A percentile compares a stretch with the other conserved stretches of the same genome.
phyloP scores from a whole-genome alignment of 805 yeast genomes.

The Barnettozyma populi region DNA sequence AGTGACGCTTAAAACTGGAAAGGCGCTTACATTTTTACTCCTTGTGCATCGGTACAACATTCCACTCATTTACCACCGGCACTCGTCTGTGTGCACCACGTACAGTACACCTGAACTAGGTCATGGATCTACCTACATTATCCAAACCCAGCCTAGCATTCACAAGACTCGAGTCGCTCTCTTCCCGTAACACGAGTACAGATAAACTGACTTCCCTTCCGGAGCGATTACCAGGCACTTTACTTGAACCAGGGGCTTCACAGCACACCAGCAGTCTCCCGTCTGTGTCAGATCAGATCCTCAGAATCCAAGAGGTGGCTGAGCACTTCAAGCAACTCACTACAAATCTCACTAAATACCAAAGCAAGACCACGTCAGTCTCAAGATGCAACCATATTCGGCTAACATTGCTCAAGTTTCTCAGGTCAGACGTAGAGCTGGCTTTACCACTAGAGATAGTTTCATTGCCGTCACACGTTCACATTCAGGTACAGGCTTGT shows the following conservation, averaged over 20 bases:
- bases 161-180: constrained; percentile 1
- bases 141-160: constrained; percentile 7
- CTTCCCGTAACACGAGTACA: constrained; percentile 6
- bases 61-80: neutral
- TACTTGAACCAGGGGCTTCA: neutral
- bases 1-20: too few species aligned
- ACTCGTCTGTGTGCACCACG: neutral
- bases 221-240: neutral
- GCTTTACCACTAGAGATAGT: neutral
- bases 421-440: constrained; percentile 9
- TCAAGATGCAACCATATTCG: constrained; percentile 12
- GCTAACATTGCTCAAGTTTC: constrained; percentile 11
- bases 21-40: too few species aligned
- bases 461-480: neutral
- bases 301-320: neutral
- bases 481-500: neutral
- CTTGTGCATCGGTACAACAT: neutral
- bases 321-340: constrained; percentile 3
- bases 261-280: neutral
- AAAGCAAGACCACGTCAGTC: constrained; percentile 5
- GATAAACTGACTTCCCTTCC: constrained; percentile 6
- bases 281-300: constrained; percentile 1
- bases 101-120: neutral
- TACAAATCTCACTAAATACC: constrained; percentile 3
- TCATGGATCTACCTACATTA: constrained; percentile 2